Base-by-base conservation (phyloP, 2,329 filamentous ascomycete genomes). In the Diaporthe nobilis region DNA sequence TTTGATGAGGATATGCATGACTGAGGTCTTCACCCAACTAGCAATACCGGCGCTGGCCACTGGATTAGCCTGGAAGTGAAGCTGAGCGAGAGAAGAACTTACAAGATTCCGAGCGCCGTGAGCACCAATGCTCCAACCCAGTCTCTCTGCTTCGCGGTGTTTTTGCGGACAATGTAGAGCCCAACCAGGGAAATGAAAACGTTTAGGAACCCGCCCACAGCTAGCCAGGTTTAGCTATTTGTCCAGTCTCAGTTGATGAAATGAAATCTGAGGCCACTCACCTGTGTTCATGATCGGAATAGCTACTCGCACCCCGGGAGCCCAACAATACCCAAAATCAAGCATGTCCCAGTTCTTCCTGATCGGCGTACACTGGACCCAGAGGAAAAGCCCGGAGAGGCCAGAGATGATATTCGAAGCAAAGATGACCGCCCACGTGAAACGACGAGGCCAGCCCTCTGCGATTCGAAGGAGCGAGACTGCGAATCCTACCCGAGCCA, bases 291-390 rank as follows among this genome's bases (percentile, higher is more conserved):
- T 57, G 72, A 73, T 68, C 12, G 44, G 72, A 17, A 73, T 34
- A 13, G 47, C 72, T 8, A 73, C 72, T 15, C 15, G 72, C 7
- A 68, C 61, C 13, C 6, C 17, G 12, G 57, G 39, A 22, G 72
- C 20, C 51, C 61, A 73, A 20, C 72, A 73, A 25, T 51, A 67
- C 15, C 72, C 72, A 7, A 47, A 57, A 5, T 42, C 6, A 22
- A 53, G 17, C 13, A 2, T 28, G 10, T 73, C 72, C 37, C 51
- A 73, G 20, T 68, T 73, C 39, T 73, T 73, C 34, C 72, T 51
- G 34, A 73, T 63, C 3, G 72, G 72, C 15, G 72, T 68, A 17
- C 72, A 73, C 22, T 68, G 61, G 13, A 73, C 7, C 72, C 72
- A 73, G 5, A 73, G 60, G 5, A 73, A 44, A 22, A 65, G 51